These are phyloP conservation scores for Pseudogymnoascus sp. DNA, from an alignment of 2,329 filamentous ascomycete genomes.

Conservation along the genomic window DNA sequence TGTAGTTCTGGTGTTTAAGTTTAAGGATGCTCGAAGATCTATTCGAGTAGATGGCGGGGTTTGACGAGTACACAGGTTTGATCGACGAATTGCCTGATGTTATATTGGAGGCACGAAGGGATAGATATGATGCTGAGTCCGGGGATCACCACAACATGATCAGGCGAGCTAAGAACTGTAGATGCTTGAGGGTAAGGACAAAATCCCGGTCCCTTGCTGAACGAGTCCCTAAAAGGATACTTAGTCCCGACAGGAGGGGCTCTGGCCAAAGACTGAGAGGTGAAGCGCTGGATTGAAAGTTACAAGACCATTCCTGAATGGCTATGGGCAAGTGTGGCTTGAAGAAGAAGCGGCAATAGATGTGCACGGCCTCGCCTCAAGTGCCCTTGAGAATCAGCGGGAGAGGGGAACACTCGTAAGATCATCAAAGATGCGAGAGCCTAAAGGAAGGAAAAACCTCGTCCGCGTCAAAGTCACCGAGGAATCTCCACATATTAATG, in stretches of 20 bases:
- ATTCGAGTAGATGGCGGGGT: constrained; percentile 1
- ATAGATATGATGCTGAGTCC: constrained; percentile 6
- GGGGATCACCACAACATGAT: constrained; percentile 5
- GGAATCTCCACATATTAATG: constrained; percentile 11
- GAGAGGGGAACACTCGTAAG: constrained; percentile 5
- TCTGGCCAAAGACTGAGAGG: constrained; percentile 6
- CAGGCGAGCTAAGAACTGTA: constrained; percentile 5
- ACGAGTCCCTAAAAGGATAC: constrained; percentile 1
- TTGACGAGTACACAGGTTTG: constrained; percentile 1
- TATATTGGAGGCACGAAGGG: constrained; percentile 6
- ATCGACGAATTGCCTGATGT: constrained; percentile 10
- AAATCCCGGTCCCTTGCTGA: constrained; percentile 4
- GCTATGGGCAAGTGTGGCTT: not conserved
- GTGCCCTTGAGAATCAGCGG: not conserved
- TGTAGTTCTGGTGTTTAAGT: constrained; percentile 1
- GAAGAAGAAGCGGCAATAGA: constrained; percentile 5
- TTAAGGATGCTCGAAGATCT: constrained; percentile 1
- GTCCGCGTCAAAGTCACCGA: constrained; percentile 3
- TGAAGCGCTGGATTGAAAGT: not conserved
- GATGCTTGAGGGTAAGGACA: constrained; percentile 6
- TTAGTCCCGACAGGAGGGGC: constrained; percentile 1
- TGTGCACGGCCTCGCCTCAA: constrained; percentile 7
- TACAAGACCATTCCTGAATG: not conserved
- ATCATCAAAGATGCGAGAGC: constrained; percentile 7
- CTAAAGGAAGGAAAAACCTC: constrained; percentile 12